These are phyloP conservation scores for Flaveria floridana DNA, from an alignment of 140 eudicot species.

Conservation along the genomic window DNA sequence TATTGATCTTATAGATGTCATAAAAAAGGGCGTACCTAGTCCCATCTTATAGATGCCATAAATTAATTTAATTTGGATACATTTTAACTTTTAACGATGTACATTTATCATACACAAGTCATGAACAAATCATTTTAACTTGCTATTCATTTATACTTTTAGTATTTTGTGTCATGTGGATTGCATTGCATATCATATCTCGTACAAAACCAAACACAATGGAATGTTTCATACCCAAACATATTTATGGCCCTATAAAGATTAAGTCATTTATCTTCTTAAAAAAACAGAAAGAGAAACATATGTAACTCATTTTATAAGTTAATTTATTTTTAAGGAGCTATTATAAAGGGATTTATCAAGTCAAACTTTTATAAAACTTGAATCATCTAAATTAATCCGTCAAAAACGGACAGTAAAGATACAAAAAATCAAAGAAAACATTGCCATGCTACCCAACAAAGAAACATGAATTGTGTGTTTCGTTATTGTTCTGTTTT, in stretches of 20 bases:
- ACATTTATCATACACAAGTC: too few relatives aligned
- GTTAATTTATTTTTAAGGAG: not conserved
- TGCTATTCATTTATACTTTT: too few relatives aligned
- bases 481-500: not conserved
- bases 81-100: too few relatives aligned
- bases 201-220: constrained; percentile 28
- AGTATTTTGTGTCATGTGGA: not conserved
- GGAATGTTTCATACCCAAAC: constrained; percentile 28
- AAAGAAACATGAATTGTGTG: not conserved
- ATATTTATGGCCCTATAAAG: not conserved
- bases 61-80: too few relatives aligned
- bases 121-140: too few relatives aligned
- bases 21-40: too few relatives aligned
- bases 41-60: too few relatives aligned
- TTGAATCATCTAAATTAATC: not conserved
- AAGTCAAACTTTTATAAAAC: not conserved
- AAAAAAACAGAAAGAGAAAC: not conserved
- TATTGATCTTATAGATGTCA: too few relatives aligned
- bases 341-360: not conserved
- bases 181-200: constrained; percentile 26
- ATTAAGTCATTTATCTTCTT: constrained; percentile 3
- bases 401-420: not conserved
- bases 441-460: not conserved
- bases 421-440: not conserved
- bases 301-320: not conserved